These are phyloP conservation scores for Lophiotrema nucula DNA, from an alignment of 495 filamentous ascomycete genomes.

Conservation along the genomic window DNA sequence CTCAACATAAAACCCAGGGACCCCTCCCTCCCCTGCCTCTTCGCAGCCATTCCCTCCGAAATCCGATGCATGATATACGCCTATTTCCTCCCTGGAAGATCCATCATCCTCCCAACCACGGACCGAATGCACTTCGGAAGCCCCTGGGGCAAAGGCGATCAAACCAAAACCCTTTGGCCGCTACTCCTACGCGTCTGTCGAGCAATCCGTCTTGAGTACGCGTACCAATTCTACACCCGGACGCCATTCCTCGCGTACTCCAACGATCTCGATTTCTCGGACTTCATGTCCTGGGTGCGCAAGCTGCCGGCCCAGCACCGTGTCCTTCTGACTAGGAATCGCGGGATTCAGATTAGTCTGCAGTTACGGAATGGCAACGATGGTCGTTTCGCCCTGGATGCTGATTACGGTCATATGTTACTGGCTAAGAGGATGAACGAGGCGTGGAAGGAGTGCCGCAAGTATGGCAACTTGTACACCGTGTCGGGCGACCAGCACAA, in stretches of 20 bases:
- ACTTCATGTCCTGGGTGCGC: not conserved
- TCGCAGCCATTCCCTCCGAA: conserved; percentile 2
- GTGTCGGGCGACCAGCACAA: not conserved
- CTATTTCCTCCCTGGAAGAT: not conserved
- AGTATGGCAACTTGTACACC: not conserved
- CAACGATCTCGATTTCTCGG: not conserved
- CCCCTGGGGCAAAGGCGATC: too few relatives aligned
- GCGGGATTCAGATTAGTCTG: not conserved
- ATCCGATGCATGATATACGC: conserved; percentile 2
- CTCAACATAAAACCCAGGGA: too few relatives aligned
- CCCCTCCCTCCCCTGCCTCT: too few relatives aligned
- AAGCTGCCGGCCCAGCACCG: not conserved
- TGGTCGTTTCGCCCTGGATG: too few relatives aligned
- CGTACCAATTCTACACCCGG: conserved; percentile 6
- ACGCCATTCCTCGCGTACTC: not conserved
- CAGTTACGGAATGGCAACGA: not conserved
- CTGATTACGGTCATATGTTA: too few relatives aligned
- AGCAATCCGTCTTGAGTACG: not conserved
- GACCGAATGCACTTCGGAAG: not conserved
- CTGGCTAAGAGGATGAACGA: too few relatives aligned
- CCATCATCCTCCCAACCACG: not conserved
- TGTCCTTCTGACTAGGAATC: not conserved
- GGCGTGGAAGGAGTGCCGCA: not conserved
- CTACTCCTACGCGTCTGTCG: conserved; percentile 3
- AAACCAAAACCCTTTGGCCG: conserved; percentile 9